Percentiles rank a stretch among this genome's conserved stretches.
phyloP scores from a whole-genome alignment of 129 eudicot species.

The Glebionis coronaria region DNA sequence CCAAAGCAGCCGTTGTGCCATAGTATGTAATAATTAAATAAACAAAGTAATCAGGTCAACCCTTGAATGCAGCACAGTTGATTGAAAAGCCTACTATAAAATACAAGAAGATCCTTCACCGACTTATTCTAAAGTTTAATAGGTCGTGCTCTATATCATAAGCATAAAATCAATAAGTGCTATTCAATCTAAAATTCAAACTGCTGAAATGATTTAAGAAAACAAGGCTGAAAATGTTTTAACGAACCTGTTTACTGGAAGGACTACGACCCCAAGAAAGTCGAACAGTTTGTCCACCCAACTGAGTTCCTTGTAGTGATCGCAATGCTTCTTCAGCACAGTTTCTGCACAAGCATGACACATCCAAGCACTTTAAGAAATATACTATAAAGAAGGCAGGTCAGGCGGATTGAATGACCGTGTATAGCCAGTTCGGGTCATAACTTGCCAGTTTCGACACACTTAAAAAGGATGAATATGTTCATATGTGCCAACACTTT shows the following conservation, averaged over 20 bases:
- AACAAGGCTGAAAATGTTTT: not conserved
- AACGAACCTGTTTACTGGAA: slow-evolving; percentile 27
- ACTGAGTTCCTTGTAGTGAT: slow-evolving; percentile 22
- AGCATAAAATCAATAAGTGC: not conserved
- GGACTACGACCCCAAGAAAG: slow-evolving; percentile 31
- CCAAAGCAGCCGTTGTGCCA: too few relatives aligned
- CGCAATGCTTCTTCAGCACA: slow-evolving; percentile 26
- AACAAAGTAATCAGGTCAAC: too few relatives aligned
- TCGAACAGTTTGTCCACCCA: slow-evolving; percentile 28
- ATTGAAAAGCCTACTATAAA: not conserved
- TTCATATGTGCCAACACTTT: too few relatives aligned
- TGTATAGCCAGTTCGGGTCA: not conserved
- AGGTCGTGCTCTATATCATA: not conserved
- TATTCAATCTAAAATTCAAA: not conserved
- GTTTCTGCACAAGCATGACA: slow-evolving; percentile 8
- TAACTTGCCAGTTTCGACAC: too few relatives aligned
- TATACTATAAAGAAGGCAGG: not conserved
- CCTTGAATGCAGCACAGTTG: too few relatives aligned
- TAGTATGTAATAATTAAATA: too few relatives aligned
- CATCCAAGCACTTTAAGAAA: not conserved
- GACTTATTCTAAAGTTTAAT: not conserved
- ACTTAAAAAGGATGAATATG: too few relatives aligned
- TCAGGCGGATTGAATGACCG: not conserved
- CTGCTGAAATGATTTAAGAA: not conserved
- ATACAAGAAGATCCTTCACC: not conserved